Base-by-base conservation (phyloP, 345 rosid species). In the Pelargonium nanum region DNA sequence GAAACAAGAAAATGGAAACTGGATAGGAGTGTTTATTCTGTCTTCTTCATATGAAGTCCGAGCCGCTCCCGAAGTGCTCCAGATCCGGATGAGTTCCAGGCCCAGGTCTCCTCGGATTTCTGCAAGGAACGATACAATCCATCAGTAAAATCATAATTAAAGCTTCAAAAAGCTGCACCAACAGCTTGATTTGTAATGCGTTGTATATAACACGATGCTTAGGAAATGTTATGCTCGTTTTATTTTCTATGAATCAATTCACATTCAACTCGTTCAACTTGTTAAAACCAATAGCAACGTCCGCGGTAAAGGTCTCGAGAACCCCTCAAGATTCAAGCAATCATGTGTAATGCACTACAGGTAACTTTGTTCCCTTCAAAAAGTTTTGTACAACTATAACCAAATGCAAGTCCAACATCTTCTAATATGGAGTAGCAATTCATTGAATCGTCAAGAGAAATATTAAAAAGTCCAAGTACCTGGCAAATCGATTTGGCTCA, bases 31-130 rank as follows among this genome's bases (percentile, higher is more conserved):
- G 12, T 34, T 34, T 4, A 15, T 34, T 3, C 6, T 51, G 54
- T 5, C 10, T 10, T 10, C 54, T 1, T 45, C 56, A 71, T 21
- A 91, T 91, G 59, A 74, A 84, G 69, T 80, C 95, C 0, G 85
- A 69, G 61, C 75, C 85, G 50, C 63, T 68, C 6, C 80, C 75
- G 15, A 83, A 83, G 16, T 78, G 90, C 71, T 83, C 76, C 17
- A 91, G 82, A 65, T 86, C 98, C 2, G 95, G 96, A 76, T 91
- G 95, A 60, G 72, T 71, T 24, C 83, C 78, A 1, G 70, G 56
- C 0, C 86, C 81, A 1, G 75, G 83, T 55, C 90, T 57, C 54
- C 75, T 56, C 1, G 82, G 85, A 58, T 70, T 65, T 73, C 98
- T 91, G 74, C 69, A 52, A 30, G n/a, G n/a, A n/a, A n/a, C n/a